A percentile compares a stretch with the other conserved stretches of the same genome.
These are phyloP conservation scores for Podospora appendiculata DNA, from an alignment of 495 filamentous ascomycete genomes.

Conservation along the genomic window DNA sequence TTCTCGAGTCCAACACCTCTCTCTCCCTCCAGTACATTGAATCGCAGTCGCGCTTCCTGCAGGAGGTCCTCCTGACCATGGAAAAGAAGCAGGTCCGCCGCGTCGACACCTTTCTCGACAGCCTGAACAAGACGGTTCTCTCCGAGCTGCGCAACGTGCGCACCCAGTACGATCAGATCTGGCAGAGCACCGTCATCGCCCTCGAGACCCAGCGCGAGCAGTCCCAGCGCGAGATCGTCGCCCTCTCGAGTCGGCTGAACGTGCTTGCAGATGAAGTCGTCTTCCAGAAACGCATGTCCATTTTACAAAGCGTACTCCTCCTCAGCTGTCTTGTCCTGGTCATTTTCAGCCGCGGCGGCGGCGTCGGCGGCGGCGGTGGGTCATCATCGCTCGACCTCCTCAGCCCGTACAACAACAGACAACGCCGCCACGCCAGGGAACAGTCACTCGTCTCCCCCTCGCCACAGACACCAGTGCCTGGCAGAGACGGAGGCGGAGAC, in stretches of 20 bases:
- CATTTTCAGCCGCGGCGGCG: slow-evolving; percentile 56
- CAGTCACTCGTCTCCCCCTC: neutral
- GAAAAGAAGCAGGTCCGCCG: slow-evolving; percentile 83
- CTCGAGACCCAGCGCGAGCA: slow-evolving; percentile 80
- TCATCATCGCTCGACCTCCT: neutral
- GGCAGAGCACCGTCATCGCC: slow-evolving; percentile 89
- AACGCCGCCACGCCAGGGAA: neutral
- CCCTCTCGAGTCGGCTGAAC: slow-evolving; percentile 71
- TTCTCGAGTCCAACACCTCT: slow-evolving; percentile 86
- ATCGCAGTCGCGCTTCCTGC: slow-evolving; percentile 84
- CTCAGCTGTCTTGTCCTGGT: slow-evolving; percentile 82
- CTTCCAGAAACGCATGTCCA: slow-evolving; percentile 90
- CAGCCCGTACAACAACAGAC: neutral
- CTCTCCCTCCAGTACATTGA: slow-evolving; percentile 94
- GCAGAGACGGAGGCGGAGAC: too few species aligned
- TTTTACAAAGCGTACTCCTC: slow-evolving; percentile 79
- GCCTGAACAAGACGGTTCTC: slow-evolving; percentile 80
- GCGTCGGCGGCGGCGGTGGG: slow-evolving; percentile 24
- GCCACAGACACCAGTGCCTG: neutral
- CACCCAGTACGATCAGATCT: slow-evolving; percentile 88
- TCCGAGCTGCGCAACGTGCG: slow-evolving; percentile 72
- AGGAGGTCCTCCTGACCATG: slow-evolving; percentile 84
- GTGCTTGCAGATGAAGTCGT: slow-evolving; percentile 90
- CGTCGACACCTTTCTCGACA: slow-evolving; percentile 72
- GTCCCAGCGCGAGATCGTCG: slow-evolving; percentile 69